Evolutionary conservation across 1,284 basidiomycete species (phyloP).

Genomic region (Stygiomarasmius scandens): DNA sequence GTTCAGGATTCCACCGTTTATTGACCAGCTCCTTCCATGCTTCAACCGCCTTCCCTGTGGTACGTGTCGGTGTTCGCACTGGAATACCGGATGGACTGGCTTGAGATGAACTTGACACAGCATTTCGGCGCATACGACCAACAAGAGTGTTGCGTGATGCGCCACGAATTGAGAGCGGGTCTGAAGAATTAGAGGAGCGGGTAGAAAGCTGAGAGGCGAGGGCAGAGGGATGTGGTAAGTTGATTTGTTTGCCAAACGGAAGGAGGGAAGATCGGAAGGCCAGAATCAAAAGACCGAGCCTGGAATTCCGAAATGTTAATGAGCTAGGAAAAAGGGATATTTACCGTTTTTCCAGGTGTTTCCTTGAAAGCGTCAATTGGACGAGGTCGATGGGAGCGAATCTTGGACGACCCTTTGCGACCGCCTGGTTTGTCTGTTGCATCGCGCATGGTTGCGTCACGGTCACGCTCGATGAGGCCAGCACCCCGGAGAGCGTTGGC

Average conservation of each 20-base stretch:
- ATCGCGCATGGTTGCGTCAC: conserved; percentile 73
- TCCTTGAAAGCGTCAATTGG: conserved; percentile 63
- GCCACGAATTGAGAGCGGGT: conserved; percentile 57
- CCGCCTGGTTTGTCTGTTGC: conserved; percentile 66
- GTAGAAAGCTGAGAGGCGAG: conserved; percentile 23
- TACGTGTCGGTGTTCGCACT: conserved; percentile 22
- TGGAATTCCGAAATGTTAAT: conserved; percentile 34
- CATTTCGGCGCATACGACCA: conserved; percentile 60
- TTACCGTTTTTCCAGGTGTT: conserved; percentile 58
- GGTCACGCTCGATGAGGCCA: conserved; percentile 73
- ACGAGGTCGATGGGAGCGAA: conserved; percentile 60
- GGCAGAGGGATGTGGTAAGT: conserved; percentile 30
- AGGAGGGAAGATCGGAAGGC: conserved; percentile 33
- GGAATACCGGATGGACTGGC: conserved; percentile 23
- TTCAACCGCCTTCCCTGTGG: conserved; percentile 49
- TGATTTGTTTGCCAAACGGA: conserved; percentile 20
- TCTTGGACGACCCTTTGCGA: conserved; percentile 63
- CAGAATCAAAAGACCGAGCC: conserved; percentile 33
- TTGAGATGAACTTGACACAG: conserved; percentile 34
- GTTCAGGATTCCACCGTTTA: conserved; percentile 68
- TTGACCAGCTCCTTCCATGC: conserved; percentile 73
- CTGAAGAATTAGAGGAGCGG: conserved; percentile 38
- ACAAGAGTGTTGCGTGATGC: conserved; percentile 48
- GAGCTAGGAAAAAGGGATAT: conserved; percentile 44
- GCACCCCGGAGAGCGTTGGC: conserved; percentile 63